These are phyloP conservation scores for Dothistroma septosporum DNA, from an alignment of 2,329 filamentous ascomycete species.

Conservation along the genomic window DNA sequence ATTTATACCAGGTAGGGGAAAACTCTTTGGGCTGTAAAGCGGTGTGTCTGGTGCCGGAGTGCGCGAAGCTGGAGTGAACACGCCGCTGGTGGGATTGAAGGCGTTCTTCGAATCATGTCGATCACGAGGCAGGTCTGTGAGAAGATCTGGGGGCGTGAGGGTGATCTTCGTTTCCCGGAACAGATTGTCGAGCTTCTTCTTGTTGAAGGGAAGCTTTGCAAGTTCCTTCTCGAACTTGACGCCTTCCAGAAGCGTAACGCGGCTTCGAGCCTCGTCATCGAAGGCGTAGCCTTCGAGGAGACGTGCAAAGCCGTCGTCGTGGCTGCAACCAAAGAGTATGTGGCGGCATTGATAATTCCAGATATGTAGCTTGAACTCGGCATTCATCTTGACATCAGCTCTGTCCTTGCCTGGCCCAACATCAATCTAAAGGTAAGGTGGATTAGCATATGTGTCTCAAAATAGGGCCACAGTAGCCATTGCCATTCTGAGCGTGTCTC, in stretches of 20 bases:
- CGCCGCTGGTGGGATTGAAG: slow-evolving; percentile 28
- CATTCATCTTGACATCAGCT: slow-evolving; percentile 57
- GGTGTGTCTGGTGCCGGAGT: slow-evolving; percentile 18
- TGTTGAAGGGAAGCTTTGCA: slow-evolving; percentile 47
- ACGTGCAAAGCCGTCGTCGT: slow-evolving; percentile 53
- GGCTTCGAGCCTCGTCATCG: slow-evolving; percentile 35
- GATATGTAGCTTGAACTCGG: slow-evolving; percentile 53
- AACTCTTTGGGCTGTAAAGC: slow-evolving; percentile 13
- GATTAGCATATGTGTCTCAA: too few species aligned
- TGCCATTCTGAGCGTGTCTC: too few species aligned
- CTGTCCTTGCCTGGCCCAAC: slow-evolving; percentile 57
- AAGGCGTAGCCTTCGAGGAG: slow-evolving; percentile 49
- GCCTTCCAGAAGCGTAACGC: slow-evolving; percentile 54
- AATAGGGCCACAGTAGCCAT: too few species aligned
- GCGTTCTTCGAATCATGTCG: slow-evolving; percentile 31
- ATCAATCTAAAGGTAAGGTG: slow-evolving; percentile 40
- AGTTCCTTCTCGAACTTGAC: slow-evolving; percentile 53
- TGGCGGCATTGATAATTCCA: slow-evolving; percentile 59
- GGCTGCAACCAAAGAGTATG: slow-evolving; percentile 57
- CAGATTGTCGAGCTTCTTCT: slow-evolving; percentile 48
- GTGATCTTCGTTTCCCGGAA: slow-evolving; percentile 53
- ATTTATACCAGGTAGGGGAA: background rate
- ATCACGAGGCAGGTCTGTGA: slow-evolving; percentile 15
- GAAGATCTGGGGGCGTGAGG: slow-evolving; percentile 23
- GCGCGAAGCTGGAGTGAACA: slow-evolving; percentile 26